Percentiles rank a stretch among this genome's conserved stretches.
phyloP scores from a whole-genome alignment of 2,329 filamentous ascomycete genomes.

The Cercospora citrullina region DNA sequence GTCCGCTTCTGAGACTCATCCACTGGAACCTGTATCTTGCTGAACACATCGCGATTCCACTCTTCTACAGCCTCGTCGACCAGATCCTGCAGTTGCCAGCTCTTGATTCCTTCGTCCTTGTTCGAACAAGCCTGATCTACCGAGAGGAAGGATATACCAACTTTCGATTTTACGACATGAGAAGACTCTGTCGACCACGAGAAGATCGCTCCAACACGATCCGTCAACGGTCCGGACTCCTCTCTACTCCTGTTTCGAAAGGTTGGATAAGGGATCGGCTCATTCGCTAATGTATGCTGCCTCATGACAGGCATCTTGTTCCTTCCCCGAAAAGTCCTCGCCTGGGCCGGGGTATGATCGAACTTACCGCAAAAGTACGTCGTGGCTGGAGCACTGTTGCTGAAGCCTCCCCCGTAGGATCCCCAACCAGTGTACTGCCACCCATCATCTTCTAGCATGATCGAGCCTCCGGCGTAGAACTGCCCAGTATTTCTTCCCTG shows the following conservation, averaged over 20 bases:
- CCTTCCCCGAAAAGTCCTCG: conserved; percentile 39
- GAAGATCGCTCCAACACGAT: conserved; percentile 56
- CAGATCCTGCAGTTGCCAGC: conserved; percentile 33
- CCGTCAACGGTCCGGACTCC: conserved; percentile 37
- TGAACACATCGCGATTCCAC: conserved; percentile 65
- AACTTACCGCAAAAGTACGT: conserved; percentile 65
- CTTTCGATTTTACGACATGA: conserved; percentile 51
- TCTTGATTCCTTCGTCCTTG: conserved; percentile 58
- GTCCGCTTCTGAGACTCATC: conserved; percentile 52
- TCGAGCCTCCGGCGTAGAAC: conserved; percentile 60
- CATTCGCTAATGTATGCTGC: conserved; percentile 30
- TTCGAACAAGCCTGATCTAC: conserved; percentile 59
- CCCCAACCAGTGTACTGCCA: conserved; percentile 58
- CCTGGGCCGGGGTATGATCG: conserved; percentile 43
- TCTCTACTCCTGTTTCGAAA: conserved; percentile 40
- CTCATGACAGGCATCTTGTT: conserved; percentile 31
- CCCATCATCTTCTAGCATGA: conserved; percentile 52
- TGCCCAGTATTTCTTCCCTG: conserved; percentile 51
- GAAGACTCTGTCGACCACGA: conserved; percentile 45
- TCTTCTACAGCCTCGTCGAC: conserved; percentile 46
- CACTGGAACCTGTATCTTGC: conserved; percentile 60
- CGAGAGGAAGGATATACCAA: conserved; percentile 70
- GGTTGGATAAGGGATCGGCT: conserved; percentile 38
- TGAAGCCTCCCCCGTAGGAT: conserved; percentile 65
- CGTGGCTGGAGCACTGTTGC: conserved; percentile 57